Conservation (phyloP, 2,329 filamentous ascomycete genomes). For the Verticillium nonalfalfae region DNA sequence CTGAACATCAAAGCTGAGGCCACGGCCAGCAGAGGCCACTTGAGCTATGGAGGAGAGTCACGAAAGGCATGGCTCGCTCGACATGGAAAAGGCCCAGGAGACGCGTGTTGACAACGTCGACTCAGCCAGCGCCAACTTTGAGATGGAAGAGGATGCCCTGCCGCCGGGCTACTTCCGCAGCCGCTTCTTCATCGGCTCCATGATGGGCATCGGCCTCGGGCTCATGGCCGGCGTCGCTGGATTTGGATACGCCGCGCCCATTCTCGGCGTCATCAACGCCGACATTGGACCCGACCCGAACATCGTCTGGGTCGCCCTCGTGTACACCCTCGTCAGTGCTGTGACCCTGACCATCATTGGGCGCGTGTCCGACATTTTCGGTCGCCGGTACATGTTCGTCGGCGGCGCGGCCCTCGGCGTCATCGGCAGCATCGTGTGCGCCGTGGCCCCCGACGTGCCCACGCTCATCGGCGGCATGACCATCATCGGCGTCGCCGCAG, state of each 20-base stretch:
- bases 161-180: slow-evolving; percentile 5
- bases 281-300: slow-evolving; percentile 25
- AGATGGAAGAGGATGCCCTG: slow-evolving; percentile 9
- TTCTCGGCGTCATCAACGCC: slow-evolving; percentile 21
- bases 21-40: neutral
- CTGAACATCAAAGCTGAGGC: neutral
- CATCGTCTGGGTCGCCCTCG: slow-evolving; percentile 21
- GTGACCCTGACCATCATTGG: slow-evolving; percentile 19
- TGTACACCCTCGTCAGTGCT: slow-evolving; percentile 20
- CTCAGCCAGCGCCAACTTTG: slow-evolving; percentile 8
- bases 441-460: slow-evolving; percentile 25
- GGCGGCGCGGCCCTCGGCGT: slow-evolving; percentile 22
- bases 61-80: neutral
- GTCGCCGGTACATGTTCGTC: slow-evolving; percentile 19
- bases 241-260: slow-evolving; percentile 11
- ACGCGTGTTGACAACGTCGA: neutral
- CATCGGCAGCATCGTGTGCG: slow-evolving; percentile 28
- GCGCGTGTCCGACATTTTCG: slow-evolving; percentile 19
- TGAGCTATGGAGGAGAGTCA: neutral
- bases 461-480: slow-evolving; percentile 28
- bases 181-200: slow-evolving; percentile 4
- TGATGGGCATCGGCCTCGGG: slow-evolving; percentile 3
- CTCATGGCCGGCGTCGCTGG: slow-evolving; percentile 1
- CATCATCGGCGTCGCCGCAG: slow-evolving; percentile 27
- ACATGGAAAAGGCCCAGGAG: slow-evolving; percentile 4